Evolutionary conservation across 352 stramenopile species (phyloP).

Genomic region (Elongisporangium anandrum): DNA sequence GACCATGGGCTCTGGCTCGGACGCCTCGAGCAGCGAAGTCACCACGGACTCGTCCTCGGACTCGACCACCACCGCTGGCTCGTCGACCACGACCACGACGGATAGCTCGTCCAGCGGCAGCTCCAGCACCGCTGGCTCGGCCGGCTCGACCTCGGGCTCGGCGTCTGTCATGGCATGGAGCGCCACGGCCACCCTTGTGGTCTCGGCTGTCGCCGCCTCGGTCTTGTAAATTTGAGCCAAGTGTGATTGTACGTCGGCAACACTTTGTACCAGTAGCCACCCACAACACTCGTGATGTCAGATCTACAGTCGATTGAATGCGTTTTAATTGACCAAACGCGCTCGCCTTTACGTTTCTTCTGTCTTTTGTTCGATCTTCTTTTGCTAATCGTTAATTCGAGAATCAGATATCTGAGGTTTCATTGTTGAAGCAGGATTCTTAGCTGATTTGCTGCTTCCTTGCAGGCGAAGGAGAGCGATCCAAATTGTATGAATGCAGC

Average conservation of each 20-base stretch:
- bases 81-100: constrained; percentile 1
- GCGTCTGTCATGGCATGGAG: not conserved
- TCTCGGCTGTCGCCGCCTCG: constrained; percentile 9
- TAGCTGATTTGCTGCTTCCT: not conserved
- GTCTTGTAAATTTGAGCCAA: constrained; percentile 13
- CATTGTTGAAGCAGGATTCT: not conserved
- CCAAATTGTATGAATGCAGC: not conserved
- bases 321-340: not conserved
- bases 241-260: not conserved
- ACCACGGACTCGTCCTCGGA: constrained; percentile 9
- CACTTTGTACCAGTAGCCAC: not conserved
- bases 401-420: not conserved
- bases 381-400: not conserved
- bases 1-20: constrained; percentile 10
- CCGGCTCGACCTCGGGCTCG: not conserved
- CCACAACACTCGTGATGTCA: not conserved
- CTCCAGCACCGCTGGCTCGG: constrained; percentile 5
- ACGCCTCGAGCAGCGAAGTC: constrained; percentile 5
- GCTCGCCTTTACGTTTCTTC: not conserved
- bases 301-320: not conserved
- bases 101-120: constrained; percentile 7
- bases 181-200: constrained; percentile 9
- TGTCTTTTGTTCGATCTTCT: not conserved
- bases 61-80: not conserved
- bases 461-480: not conserved